Percentiles rank a stretch among this genome's conserved stretches.
Conservation (phyloP, 768 basidiomycete species). For the Tulasnella sp. region DNA sequence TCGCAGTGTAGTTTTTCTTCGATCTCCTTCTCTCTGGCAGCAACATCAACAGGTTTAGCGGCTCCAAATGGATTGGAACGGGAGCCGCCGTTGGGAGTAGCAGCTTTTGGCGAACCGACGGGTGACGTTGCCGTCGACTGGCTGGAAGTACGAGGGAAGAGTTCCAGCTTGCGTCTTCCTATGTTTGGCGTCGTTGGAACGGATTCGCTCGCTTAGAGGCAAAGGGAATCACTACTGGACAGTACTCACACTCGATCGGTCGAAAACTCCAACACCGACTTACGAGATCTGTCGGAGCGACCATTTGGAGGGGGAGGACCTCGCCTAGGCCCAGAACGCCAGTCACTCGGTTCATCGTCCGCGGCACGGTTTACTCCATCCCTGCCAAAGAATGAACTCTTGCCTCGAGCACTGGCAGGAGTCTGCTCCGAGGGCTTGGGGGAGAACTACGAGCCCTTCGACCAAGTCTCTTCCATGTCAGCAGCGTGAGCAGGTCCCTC, state of each 20-base stretch:
- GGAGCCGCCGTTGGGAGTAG: constrained; percentile 40
- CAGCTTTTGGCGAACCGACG: constrained; percentile 69
- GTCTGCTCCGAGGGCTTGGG: constrained; percentile 41
- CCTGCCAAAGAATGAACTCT: constrained; percentile 19
- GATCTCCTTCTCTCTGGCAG: constrained; percentile 66
- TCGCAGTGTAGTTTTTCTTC: constrained; percentile 63
- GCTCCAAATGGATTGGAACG: constrained; percentile 73
- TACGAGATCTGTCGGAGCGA: constrained; percentile 44
- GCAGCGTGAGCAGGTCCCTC: constrained; percentile 41
- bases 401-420: neutral
- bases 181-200: constrained; percentile 78
- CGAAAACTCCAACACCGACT: constrained; percentile 27
- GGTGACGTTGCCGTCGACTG: constrained; percentile 65
- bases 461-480: constrained; percentile 74
- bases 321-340: constrained; percentile 47
- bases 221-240: constrained; percentile 19
- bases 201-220: constrained; percentile 50
- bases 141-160: constrained; percentile 68
- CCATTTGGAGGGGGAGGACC: constrained; percentile 2
- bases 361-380: constrained; percentile 29
- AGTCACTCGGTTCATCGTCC: constrained; percentile 39
- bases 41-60: constrained; percentile 81
- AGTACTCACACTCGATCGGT: constrained; percentile 15
- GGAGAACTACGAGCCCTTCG: constrained; percentile 66
- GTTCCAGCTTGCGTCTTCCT: constrained; percentile 70